Base-by-base conservation (phyloP, 768 basidiomycete genomes). In the Russula griseocarnosa region DNA sequence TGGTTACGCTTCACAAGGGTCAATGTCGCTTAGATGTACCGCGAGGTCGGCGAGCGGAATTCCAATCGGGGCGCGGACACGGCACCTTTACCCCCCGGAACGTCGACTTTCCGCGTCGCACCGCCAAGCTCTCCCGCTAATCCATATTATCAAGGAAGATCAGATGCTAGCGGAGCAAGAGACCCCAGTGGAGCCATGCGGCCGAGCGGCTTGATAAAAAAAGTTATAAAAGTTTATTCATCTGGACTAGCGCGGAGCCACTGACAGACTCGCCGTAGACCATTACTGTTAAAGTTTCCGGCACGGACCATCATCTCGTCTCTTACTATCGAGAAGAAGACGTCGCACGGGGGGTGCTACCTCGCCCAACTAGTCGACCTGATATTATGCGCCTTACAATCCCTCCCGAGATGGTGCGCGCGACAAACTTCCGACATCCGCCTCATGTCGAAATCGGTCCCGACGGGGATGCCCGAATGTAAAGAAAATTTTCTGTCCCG, bases 311-410 rank as follows among this genome's bases (percentile, higher is more conserved):
- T 56, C 91, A 93, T 71, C 81, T 92, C 65, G 85, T 93, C 66
- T 88, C 88, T 18, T 93, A 94, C 77, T 93, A 91, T 73, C 86
- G 86, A 8, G 82, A 87, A 47, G 86, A 90, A 53, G 92, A 94
- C 71, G 84, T 91, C 30, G 80, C 85, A 10, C 81, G 82, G 18
- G 88, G 88, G 28, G 80, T 82, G 54, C 78, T 95, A 36, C 76
- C 87, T 76, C 79, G 84, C 44, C 92, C 92, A 1, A 86, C 86
- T 0, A 81, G 79, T 49, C 79, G 88, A 32, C 77, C 82, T 8
- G 90, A 94, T 68, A 86, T 94, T 66, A 86, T 86, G 79, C 73
- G 77, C 24, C 77, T 94, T 5, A 81, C 82, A 55, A 88, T 94
- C 77, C 85, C 87, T 5, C 83, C 86, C 8, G 85, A 88, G 63